Evolutionary conservation across 2,329 filamentous ascomycete genomes (phyloP).

Genomic region (Ascochyta lentis): DNA sequence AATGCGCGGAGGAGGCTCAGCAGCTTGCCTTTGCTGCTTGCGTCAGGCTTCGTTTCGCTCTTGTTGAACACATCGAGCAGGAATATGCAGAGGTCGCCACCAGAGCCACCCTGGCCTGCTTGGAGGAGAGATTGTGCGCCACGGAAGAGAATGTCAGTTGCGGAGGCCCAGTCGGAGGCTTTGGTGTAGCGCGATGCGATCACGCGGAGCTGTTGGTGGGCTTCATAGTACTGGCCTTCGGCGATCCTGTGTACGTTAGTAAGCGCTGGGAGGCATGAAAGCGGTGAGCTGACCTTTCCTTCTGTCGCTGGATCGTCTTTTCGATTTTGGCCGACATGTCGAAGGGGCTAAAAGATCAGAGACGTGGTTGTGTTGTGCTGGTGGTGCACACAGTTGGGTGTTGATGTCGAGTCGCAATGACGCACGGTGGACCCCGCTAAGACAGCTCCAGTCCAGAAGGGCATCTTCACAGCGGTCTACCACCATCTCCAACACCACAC

Average conservation of each 20-base stretch:
- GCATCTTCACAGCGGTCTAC: slow-evolving; percentile 1
- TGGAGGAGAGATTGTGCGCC: slow-evolving; percentile 86
- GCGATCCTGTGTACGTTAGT: slow-evolving; percentile 66
- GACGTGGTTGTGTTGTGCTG: background rate
- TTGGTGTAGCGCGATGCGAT: slow-evolving; percentile 95
- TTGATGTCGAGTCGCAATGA: slow-evolving; percentile 21
- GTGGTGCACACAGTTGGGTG: background rate
- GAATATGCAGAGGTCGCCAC: slow-evolving; percentile 86
- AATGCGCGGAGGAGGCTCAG: slow-evolving; percentile 83
- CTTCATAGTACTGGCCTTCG: slow-evolving; percentile 95
- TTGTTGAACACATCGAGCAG: slow-evolving; percentile 91
- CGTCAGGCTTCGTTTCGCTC: slow-evolving; percentile 78
- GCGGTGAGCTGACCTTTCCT: slow-evolving; percentile 66
- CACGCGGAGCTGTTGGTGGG: slow-evolving; percentile 96
- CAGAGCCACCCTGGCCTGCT: slow-evolving; percentile 91
- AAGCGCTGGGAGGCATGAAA: background rate
- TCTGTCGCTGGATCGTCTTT: slow-evolving; percentile 76
- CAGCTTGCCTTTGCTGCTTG: slow-evolving; percentile 74
- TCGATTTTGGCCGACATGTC: slow-evolving; percentile 63
- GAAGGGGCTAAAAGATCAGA: background rate
- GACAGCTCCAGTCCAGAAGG: background rate
- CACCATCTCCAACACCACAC: slow-evolving; percentile 1
- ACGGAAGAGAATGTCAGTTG: slow-evolving; percentile 83
- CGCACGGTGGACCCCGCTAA: slow-evolving; percentile 25
- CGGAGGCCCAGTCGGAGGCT: slow-evolving; percentile 79